A percentile compares a stretch with the other conserved stretches of the same genome.
Conservation (phyloP, 345 rosid species). For the Psidium guajava region DNA sequence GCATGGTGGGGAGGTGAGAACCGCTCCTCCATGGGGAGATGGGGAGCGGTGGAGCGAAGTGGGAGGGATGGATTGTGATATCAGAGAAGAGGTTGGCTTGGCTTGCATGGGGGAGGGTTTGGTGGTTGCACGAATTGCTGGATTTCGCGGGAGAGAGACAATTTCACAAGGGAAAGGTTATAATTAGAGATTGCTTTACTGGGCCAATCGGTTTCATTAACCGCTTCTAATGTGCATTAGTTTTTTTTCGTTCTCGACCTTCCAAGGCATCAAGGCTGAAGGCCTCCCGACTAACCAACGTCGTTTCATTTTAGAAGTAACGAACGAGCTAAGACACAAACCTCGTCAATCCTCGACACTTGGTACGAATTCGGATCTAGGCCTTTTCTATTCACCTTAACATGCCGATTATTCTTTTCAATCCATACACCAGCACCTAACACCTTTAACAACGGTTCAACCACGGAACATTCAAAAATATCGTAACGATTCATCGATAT, state of each 20-base stretch:
- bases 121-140: not conserved
- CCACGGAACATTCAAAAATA: not conserved
- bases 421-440: not conserved
- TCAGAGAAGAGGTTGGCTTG: not conserved
- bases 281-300: not conserved
- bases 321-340: too few relatives aligned
- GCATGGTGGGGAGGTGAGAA: conserved; percentile 12
- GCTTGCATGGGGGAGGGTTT: not conserved
- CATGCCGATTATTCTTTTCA: not conserved
- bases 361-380: not conserved
- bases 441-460: not conserved
- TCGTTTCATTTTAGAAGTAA: not conserved
- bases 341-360: too few relatives aligned
- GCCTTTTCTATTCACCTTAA: not conserved
- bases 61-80: conserved; percentile 5
- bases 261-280: not conserved
- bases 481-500: not conserved
- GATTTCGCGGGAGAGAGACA: not conserved
- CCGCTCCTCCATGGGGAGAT: conserved; percentile 53
- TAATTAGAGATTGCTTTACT: not conserved
- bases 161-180: not conserved
- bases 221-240: not conserved
- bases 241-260: not conserved
- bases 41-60: conserved; percentile 25
- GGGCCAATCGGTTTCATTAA: not conserved